A percentile compares a stretch with the other conserved stretches of the same genome.
Evolutionary conservation across 176 grass and related monocot genomes (phyloP).

Genomic region (Triticum turgidum): DNA sequence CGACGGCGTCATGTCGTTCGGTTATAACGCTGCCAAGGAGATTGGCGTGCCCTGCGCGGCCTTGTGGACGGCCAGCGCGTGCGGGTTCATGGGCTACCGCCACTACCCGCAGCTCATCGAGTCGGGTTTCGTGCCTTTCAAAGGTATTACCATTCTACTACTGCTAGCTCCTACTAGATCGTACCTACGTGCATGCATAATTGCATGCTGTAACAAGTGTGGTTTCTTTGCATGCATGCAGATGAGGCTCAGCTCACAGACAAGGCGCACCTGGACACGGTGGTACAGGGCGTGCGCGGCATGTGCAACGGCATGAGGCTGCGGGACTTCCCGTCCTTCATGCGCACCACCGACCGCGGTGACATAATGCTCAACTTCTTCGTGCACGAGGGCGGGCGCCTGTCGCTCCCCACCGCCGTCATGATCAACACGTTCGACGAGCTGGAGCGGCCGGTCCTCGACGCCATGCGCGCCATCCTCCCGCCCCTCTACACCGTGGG

Average conservation of each 20-base stretch:
- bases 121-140: constrained; percentile 42
- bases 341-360: constrained; percentile 49
- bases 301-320: constrained; percentile 43
- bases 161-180: no score
- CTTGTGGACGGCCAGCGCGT: constrained; percentile 57
- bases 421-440: constrained; percentile 35
- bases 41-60: constrained; percentile 43
- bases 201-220: background rate
- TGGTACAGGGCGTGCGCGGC: constrained; percentile 41
- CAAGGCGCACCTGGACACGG: constrained; percentile 44
- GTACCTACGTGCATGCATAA: no score
- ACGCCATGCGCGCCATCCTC: constrained; percentile 32
- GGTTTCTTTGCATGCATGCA: constrained; percentile 14
- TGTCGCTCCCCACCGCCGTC: constrained; percentile 14
- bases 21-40: constrained; percentile 24
- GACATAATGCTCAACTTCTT: constrained; percentile 56
- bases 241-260: constrained; percentile 36
- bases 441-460: constrained; percentile 20
- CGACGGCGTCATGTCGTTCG: constrained; percentile 58
- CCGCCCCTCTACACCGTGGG: constrained; percentile 44
- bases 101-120: constrained; percentile 47
- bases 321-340: constrained; percentile 64
- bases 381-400: constrained; percentile 28
- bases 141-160: background rate
- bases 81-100: constrained; percentile 56